Evolutionary conservation across 2,329 filamentous ascomycete genomes (phyloP), one percentile per base, ranked within the genome.

Genomic region (Calonectria ilicicola): DNA sequence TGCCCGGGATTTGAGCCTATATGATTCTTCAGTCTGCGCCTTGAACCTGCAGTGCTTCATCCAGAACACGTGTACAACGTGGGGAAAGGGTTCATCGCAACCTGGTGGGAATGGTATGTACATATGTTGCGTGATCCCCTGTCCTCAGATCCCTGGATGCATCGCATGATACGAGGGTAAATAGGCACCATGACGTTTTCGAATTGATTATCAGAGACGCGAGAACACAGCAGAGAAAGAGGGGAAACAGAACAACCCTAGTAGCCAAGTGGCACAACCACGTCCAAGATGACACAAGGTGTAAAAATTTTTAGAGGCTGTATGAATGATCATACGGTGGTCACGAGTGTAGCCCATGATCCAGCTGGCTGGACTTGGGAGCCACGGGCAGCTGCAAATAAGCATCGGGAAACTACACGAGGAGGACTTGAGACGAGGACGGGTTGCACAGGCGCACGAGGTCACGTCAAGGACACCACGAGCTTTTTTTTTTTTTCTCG

Each of bases 1-100:
- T 56, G 38, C 21, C 53, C 47, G 26, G 64, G 19, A n/a, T 51
- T 46, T 42, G 47, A 10, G 32, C 62, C n/a, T 53, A 44, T 46
- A 51, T 53, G 40, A 49, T 69, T 46, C 49, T 21, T 47, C n/a
- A 5, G 35, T 19, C 32, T 60, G 42, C 42, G 27, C 23, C 40
- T 26, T 58, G n/a, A 9, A 35, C 62, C 42, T 65, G 67, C 62
- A 46, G 38, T 21, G 40, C 40, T 27, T 63, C 58, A 63, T 27
- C 38, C 38, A n/a, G 58, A 29, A 40, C 35, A 51, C 58, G 29
- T n/a, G 66, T 69, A 64, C 66, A 32, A 69, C 26, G 23, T 53
- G 35, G 40, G 40, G 38, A 47, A 40, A 51, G 53, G 60, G 32
- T 35, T 65, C 29, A 27, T 23, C 38, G 47, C 47, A n/a, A 44